These are phyloP conservation scores for Tarenaya hassleriana DNA, from an alignment of 345 rosid genomes.

Conservation along the genomic window DNA sequence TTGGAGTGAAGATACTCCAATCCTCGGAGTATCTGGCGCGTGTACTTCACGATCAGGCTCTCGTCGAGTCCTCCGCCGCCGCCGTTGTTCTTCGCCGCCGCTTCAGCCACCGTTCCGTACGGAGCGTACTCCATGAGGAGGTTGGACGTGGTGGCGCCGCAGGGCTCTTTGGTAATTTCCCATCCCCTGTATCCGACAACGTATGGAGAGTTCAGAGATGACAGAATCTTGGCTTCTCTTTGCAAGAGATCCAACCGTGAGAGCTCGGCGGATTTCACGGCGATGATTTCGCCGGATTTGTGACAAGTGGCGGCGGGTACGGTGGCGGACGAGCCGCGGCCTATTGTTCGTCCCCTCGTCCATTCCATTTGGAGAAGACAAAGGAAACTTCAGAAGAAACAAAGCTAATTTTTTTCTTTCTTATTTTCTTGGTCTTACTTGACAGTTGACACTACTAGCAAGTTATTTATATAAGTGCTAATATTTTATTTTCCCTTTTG, in stretches of 20 bases:
- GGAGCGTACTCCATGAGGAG: conserved; percentile 62
- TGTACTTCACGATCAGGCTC: conserved; percentile 30
- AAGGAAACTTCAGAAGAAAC: not conserved
- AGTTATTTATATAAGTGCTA: too few species aligned
- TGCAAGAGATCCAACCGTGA: conserved; percentile 41
- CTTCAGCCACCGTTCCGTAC: conserved; percentile 50
- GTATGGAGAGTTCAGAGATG: conserved; percentile 48
- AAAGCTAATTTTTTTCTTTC: not conserved
- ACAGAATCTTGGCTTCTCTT: conserved; percentile 48
- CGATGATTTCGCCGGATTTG: conserved; percentile 37
- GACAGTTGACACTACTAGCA: too few species aligned
- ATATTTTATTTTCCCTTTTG: too few species aligned
- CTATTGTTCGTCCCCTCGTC: conserved; percentile 59
- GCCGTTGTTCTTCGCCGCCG: conserved; percentile 33
- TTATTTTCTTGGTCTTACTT: not conserved
- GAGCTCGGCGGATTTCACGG: conserved; percentile 57
- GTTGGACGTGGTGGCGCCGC: conserved; percentile 47
- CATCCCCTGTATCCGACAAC: conserved; percentile 61
- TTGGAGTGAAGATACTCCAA: conserved; percentile 45
- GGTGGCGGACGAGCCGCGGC: conserved; percentile 73
- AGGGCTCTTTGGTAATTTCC: conserved; percentile 38
- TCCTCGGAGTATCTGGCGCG: conserved; percentile 45
- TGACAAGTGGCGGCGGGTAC: conserved; percentile 46
- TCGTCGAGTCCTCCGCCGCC: conserved; percentile 44
- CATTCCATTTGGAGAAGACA: conserved; percentile 48